A percentile compares a stretch with the other conserved stretches of the same genome.
Conservation (phyloP, 345 rosid genomes). For the Hibiscus trionum region DNA sequence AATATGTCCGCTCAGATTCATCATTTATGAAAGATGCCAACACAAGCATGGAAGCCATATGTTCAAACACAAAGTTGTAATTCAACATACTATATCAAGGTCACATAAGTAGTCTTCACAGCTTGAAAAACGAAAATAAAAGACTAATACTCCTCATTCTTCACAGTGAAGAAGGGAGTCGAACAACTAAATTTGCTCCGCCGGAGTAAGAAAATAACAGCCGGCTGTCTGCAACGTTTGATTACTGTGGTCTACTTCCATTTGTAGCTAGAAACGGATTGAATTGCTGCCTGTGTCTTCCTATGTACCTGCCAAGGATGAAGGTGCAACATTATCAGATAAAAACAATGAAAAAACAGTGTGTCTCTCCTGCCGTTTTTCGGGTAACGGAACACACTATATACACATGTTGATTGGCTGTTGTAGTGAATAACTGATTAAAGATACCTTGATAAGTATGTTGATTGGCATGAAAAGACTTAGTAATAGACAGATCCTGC, state of each 20-base stretch:
- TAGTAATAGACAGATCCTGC: slow-evolving; percentile 61
- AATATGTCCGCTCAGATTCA: background rate
- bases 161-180: slow-evolving; percentile 2
- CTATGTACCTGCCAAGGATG: slow-evolving; percentile 26
- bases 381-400: background rate
- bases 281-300: slow-evolving; percentile 17
- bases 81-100: background rate
- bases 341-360: background rate
- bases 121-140: background rate
- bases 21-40: background rate
- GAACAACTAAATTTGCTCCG: slow-evolving; percentile 9
- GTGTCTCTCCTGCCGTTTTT: no score
- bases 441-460: slow-evolving; percentile 10
- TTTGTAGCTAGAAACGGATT: slow-evolving; percentile 13
- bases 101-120: background rate
- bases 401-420: background rate
- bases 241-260: slow-evolving; percentile 8
- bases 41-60: background rate
- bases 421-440: background rate
- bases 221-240: slow-evolving; percentile 14
- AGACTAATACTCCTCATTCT: background rate
- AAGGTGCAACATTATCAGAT: background rate
- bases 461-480: slow-evolving; percentile 10
- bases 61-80: background rate
- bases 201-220: slow-evolving; percentile 19